Evolutionary conservation across 805 yeast genomes (phyloP), one percentile per base, ranked within the genome.

Genomic region (Kregervanrija pseudodelftensis): DNA sequence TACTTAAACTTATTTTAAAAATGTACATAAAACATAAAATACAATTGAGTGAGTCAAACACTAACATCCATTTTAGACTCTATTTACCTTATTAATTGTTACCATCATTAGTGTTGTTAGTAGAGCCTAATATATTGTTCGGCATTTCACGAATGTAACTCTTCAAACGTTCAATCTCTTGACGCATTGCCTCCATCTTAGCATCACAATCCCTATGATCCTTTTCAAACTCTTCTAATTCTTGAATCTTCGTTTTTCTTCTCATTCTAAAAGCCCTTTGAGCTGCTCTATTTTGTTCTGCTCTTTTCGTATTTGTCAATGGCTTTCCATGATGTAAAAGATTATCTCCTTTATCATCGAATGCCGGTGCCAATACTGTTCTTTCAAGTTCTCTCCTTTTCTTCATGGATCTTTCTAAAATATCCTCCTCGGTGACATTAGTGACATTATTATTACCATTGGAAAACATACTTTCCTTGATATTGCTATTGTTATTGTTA

Each of bases 241-340:
- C 91, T 62, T 80, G 83, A 52, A 90, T 79, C 57, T 87, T 82
- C 46, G 77, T 74, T 56, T 89, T 95, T 59, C 85, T 82, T 49
- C 96, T 74, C 59, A 80, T 81, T 59, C 97, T 76, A 66, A 89
- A 90, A 8, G 96, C 95, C 53, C 86, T 78, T 66, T 90, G 97
- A 4, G 97, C 96, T 49, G 79, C 81, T 58, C 97, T 72, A 68
- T 90, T 90, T 65, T 90, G 97, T 8, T 83, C 89, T 1, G 96
- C 96, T 50, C 97, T 78, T 63, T 86, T 87, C 36, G 93, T 78
- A 45, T 72, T 74, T 16, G 80, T 73, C 28, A 22, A 22, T 22
- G 28, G 72, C 45, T 76, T 63, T 36, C 72, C 63, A 41, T 54
- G 56, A 45, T 54, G 53, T 14, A 50, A 17, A 11, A 42, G 33